Evolutionary conservation across 345 rosid genomes (phyloP).

Genomic region (Melaleuca alternifolia): DNA sequence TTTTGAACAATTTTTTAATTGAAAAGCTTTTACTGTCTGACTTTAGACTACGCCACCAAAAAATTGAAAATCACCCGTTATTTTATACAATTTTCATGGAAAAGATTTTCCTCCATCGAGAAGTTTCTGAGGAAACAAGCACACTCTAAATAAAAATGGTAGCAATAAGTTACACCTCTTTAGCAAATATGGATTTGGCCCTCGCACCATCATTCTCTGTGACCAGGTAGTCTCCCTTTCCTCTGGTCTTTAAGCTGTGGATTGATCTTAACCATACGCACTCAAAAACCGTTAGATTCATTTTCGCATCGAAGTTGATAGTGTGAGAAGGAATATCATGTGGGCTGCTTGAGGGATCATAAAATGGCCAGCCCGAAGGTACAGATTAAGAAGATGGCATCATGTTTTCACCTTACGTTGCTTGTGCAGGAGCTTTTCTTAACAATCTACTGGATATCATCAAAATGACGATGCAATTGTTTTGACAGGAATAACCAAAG

Average conservation of each 20-base stretch:
- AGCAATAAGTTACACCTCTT: slow-evolving; percentile 2
- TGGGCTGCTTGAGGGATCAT: slow-evolving; percentile 84
- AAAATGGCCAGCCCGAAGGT: slow-evolving; percentile 86
- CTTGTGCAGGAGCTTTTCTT: neutral
- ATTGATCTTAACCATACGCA: neutral
- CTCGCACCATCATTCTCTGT: slow-evolving; percentile 85
- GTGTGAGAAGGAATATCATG: slow-evolving; percentile 96
- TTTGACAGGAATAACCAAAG: slow-evolving; percentile 67
- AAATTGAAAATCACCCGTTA: neutral
- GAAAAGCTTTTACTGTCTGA: neutral
- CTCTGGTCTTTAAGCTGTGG: neutral
- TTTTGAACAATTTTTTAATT: too few relatives aligned
- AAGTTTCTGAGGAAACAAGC: neutral
- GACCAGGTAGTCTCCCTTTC: slow-evolving; percentile 63
- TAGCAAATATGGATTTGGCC: slow-evolving; percentile 88
- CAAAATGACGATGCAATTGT: neutral
- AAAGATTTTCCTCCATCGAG: fast-evolving
- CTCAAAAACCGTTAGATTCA: neutral
- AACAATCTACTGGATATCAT: neutral
- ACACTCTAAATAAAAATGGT: neutral
- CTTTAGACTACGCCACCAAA: neutral
- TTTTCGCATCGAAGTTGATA: slow-evolving; percentile 1
- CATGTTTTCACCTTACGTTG: neutral
- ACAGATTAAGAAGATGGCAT: neutral
- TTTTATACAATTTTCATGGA: neutral